These are phyloP conservation scores for Coemansia sp. DNA, from an alignment of 192 early-diverging fungal genomes.

Conservation along the genomic window DNA sequence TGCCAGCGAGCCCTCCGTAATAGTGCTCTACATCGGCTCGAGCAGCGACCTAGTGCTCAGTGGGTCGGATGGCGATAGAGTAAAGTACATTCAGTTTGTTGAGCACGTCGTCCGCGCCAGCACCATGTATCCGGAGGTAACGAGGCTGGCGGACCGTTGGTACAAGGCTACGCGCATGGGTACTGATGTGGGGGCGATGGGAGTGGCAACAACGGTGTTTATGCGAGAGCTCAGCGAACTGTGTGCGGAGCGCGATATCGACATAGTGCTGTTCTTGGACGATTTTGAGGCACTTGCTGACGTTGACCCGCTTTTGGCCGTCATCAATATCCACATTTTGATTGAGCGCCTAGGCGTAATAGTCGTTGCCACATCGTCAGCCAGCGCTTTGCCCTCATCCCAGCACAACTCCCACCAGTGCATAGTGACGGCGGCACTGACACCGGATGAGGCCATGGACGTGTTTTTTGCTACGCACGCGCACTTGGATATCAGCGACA, in stretches of 20 bases:
- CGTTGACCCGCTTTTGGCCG: background rate
- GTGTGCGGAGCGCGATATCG: background rate
- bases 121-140: background rate
- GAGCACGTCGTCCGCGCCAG: conserved; percentile 24
- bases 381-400: no score
- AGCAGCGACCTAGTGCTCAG: conserved; percentile 11
- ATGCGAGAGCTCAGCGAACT: conserved; percentile 3
- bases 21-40: conserved; percentile 18
- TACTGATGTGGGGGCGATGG: background rate
- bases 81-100: conserved; percentile 16
- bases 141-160: conserved; percentile 13
- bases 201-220: conserved; percentile 4
- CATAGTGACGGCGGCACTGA: conserved; percentile 4
- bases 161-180: conserved; percentile 16
- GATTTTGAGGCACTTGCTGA: conserved; percentile 12
- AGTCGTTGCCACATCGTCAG: background rate
- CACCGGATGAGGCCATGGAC: conserved; percentile 11
- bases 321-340: conserved; percentile 6
- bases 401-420: background rate
- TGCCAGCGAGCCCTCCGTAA: conserved; percentile 17
- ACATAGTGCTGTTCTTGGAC: conserved; percentile 20
- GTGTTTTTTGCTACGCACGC: conserved; percentile 7
- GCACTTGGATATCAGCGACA: conserved; percentile 5
- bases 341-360: background rate
- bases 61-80: background rate